Conservation (phyloP, 2,329 filamentous ascomycete genomes). For the Alternaria sp. region DNA sequence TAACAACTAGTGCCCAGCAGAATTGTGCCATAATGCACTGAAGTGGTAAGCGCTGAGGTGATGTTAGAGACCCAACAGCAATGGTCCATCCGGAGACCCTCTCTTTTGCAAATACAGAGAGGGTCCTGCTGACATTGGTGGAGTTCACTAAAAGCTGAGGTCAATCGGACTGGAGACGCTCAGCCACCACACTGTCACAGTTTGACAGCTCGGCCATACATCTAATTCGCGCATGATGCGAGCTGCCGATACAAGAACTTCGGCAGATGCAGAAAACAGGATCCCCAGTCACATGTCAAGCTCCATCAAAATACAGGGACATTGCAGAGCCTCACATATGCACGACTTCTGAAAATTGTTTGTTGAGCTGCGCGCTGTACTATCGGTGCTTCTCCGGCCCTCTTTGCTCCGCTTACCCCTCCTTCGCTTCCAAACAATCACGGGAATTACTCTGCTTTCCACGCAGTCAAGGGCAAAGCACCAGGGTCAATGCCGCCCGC, state of each 20-base stretch:
- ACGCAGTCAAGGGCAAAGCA: constrained; percentile 10
- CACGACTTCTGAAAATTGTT: constrained; percentile 13
- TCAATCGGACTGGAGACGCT: constrained; percentile 10
- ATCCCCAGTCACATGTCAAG: constrained; percentile 13
- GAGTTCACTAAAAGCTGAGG: constrained; percentile 8
- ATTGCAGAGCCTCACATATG: constrained; percentile 18
- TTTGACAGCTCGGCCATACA: constrained; percentile 6
- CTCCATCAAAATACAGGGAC: constrained; percentile 4
- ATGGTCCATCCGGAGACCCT: constrained; percentile 16
- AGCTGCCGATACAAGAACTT: constrained; percentile 16
- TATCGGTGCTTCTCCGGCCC: constrained; percentile 17
- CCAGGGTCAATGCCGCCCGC: constrained; percentile 7
- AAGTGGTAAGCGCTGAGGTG: constrained; percentile 16
- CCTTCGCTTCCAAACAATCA: constrained; percentile 14
- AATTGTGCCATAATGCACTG: constrained; percentile 18
- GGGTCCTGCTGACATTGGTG: constrained; percentile 12
- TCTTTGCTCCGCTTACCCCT: constrained; percentile 21
- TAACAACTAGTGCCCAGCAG: constrained; percentile 20
- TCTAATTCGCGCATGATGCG: constrained; percentile 11
- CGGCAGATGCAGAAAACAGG: constrained; percentile 10
- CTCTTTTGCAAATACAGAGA: constrained; percentile 8
- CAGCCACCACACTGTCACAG: constrained; percentile 10
- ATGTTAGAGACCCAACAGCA: constrained; percentile 21
- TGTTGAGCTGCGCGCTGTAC: constrained; percentile 22
- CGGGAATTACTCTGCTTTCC: constrained; percentile 12